Conservation (phyloP, 768 basidiomycete species). For the Russula sp. region DNA sequence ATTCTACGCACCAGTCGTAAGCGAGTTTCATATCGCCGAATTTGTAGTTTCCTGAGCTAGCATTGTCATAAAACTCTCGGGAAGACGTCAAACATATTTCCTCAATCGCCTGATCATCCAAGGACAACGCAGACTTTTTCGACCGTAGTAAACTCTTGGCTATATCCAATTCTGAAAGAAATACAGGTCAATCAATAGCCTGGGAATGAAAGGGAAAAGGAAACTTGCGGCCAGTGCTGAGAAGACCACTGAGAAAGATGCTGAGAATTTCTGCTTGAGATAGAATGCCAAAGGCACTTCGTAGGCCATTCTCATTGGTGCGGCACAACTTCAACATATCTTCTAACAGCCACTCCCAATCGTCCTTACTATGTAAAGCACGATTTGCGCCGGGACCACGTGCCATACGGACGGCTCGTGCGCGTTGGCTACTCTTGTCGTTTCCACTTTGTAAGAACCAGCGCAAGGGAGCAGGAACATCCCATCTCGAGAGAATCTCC, state of each 20-base stretch:
- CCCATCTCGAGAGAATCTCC: conserved; percentile 87
- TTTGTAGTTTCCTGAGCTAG: conserved; percentile 85
- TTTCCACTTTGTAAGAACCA: conserved; percentile 82
- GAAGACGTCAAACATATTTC: conserved; percentile 75
- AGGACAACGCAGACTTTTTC: conserved; percentile 37
- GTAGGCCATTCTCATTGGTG: conserved; percentile 51
- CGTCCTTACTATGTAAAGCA: conserved; percentile 51
- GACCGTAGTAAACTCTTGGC: conserved; percentile 56
- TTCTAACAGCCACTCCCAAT: conserved; percentile 83
- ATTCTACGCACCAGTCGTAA: conserved; percentile 74
- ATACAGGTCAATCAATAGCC: conserved; percentile 2
- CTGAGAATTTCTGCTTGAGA: conserved; percentile 59
- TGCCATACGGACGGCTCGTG: conserved; percentile 84
- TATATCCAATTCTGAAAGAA: conserved; percentile 50
- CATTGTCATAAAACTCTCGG: conserved; percentile 92
- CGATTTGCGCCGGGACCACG: conserved; percentile 54
- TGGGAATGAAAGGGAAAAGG: not conserved
- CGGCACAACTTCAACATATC: conserved; percentile 83
- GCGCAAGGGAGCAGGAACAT: conserved; percentile 70
- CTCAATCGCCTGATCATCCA: conserved; percentile 52
- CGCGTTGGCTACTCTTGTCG: conserved; percentile 61
- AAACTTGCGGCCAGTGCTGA: conserved; percentile 81
- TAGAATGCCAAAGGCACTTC: conserved; percentile 76
- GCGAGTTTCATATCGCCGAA: conserved; percentile 95
- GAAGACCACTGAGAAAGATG: conserved; percentile 82